Evolutionary conservation across 768 basidiomycete genomes (phyloP).

Genomic region (Leccinum uliginosum): DNA sequence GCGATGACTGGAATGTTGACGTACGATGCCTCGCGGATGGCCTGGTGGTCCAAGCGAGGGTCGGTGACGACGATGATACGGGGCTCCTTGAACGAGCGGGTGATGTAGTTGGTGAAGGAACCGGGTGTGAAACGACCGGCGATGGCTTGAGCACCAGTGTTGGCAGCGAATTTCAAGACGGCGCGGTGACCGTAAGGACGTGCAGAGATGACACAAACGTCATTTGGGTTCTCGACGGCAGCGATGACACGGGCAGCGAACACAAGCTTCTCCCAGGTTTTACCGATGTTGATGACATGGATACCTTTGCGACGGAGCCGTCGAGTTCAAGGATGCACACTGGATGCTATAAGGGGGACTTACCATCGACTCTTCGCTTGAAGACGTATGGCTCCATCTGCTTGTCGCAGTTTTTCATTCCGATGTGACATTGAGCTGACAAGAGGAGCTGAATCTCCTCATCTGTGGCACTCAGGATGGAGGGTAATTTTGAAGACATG

Average conservation of each 20-base stretch:
- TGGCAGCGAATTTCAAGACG: conserved; percentile 96
- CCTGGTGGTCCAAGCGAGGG: conserved; percentile 99
- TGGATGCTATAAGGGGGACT: conserved; percentile 28
- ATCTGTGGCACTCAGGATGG: conserved; percentile 89
- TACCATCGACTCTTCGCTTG: conserved; percentile 94
- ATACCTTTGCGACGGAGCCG: conserved; percentile 57
- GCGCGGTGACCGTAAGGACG: conserved; percentile 99
- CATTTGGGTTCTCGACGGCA: conserved; percentile 96
- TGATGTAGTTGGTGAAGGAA: conserved; percentile 99
- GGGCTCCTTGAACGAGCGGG: conserved; percentile 99
- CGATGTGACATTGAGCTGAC: conserved; percentile 94
- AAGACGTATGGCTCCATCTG: conserved; percentile 98
- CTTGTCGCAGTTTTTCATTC: conserved; percentile 99
- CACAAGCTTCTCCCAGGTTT: conserved; percentile 99
- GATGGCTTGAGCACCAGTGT: conserved; percentile 98
- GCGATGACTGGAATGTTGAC: conserved; percentile 99
- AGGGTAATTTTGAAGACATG: conserved; percentile 89
- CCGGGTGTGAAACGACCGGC: conserved; percentile 99
- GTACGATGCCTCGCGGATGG: conserved; percentile 99
- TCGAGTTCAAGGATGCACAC: conserved; percentile 11
- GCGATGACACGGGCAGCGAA: conserved; percentile 97
- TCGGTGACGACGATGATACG: conserved; percentile 98
- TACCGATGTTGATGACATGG: conserved; percentile 96
- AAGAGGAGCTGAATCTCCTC: conserved; percentile 96
- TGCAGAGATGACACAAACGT: conserved; percentile 97